A percentile compares a stretch with the other conserved stretches of the same genome.
Evolutionary conservation across 1,139 yeast genomes (phyloP).

Genomic region (Magnusiomyces paraingens): DNA sequence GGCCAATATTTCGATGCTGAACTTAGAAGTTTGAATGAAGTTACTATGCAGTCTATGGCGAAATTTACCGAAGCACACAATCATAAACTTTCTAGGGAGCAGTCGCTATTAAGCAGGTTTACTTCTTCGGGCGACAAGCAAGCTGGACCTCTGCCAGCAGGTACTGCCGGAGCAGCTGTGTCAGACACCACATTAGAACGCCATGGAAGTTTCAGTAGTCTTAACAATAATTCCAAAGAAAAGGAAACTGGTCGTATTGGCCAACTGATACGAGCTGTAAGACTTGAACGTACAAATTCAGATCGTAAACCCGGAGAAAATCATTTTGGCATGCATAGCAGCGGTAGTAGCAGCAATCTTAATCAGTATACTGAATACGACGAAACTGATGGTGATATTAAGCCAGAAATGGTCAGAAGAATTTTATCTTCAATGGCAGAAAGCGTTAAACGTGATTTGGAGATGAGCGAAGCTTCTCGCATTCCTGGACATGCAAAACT

Average conservation of each 20-base stretch:
- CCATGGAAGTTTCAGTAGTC: slow-evolving; percentile 2
- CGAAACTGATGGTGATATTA: slow-evolving; percentile 20
- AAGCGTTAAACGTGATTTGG: slow-evolving; percentile 70
- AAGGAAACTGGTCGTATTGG: slow-evolving; percentile 29
- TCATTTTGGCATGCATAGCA: background rate
- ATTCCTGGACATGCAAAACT: slow-evolving; percentile 61
- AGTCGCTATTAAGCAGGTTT: slow-evolving; percentile 25
- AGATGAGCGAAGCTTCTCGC: slow-evolving; percentile 54
- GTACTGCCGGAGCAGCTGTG: too few species aligned
- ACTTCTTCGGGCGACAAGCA: slow-evolving; percentile 20
- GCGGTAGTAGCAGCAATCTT: too few species aligned
- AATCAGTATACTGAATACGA: slow-evolving; percentile 15
- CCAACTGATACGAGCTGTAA: slow-evolving; percentile 30
- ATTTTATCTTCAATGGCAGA: slow-evolving; percentile 71
- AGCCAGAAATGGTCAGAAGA: slow-evolving; percentile 45
- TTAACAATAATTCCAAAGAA: slow-evolving; percentile 12
- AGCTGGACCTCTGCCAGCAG: background rate
- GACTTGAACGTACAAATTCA: slow-evolving; percentile 24
- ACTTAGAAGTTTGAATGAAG: slow-evolving; percentile 59
- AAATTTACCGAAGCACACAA: slow-evolving; percentile 24
- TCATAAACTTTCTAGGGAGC: slow-evolving; percentile 22
- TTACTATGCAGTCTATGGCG: slow-evolving; percentile 39
- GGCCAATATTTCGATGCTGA: slow-evolving; percentile 68
- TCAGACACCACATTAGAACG: background rate
- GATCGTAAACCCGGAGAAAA: slow-evolving; percentile 7